These are phyloP conservation scores for Debaryomycetaceae sp. DNA, from an alignment of 1,139 yeast species.

Conservation along the genomic window DNA sequence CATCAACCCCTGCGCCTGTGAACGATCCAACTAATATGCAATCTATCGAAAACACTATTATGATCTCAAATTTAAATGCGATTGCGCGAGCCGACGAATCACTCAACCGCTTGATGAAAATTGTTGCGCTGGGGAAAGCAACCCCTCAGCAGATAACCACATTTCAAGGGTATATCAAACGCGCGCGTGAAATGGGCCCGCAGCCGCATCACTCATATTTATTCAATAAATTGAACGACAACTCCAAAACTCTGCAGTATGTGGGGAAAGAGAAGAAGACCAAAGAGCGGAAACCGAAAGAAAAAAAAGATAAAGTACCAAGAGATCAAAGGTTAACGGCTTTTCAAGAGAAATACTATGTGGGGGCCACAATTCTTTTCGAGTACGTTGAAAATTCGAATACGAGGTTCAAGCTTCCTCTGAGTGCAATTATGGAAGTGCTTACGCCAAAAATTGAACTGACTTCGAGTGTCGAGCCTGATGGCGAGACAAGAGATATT, in stretches of 20 bases:
- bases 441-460: constrained; percentile 12
- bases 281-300: constrained; percentile 10
- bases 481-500: constrained; percentile 32
- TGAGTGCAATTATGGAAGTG: constrained; percentile 64
- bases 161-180: constrained; percentile 68
- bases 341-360: constrained; percentile 59
- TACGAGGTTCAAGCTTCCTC: constrained; percentile 66
- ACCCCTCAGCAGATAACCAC: constrained; percentile 56
- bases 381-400: constrained; percentile 77
- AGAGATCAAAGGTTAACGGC: constrained; percentile 53
- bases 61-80: constrained; percentile 73
- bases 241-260: constrained; percentile 6
- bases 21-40: constrained; percentile 34
- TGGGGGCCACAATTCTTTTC: constrained; percentile 66
- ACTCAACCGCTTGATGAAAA: constrained; percentile 62
- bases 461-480: constrained; percentile 7
- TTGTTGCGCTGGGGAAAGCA: constrained; percentile 77
- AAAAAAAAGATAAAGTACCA: constrained; percentile 15
- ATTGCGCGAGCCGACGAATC: constrained; percentile 68
- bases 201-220: constrained; percentile 33
- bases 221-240: constrained; percentile 8
- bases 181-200: constrained; percentile 71
- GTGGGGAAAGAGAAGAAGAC: constrained; percentile 12
- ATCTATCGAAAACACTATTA: constrained; percentile 58
- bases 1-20: no score